Conservation (phyloP, 2,329 filamentous ascomycete species). For the Teratosphaeria pseudoeucalypti region DNA sequence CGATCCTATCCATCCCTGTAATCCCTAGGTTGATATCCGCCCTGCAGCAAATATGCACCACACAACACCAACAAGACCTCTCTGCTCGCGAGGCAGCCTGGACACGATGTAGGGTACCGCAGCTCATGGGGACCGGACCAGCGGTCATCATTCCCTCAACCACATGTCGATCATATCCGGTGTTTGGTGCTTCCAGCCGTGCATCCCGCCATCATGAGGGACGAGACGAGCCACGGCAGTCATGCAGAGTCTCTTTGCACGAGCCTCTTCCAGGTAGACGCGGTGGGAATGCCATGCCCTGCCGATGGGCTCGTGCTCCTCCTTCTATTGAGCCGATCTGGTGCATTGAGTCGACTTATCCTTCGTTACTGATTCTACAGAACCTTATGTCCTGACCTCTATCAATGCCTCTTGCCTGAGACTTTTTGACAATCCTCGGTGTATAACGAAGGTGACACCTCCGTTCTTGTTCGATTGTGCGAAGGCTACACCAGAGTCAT, state of each 20-base stretch:
- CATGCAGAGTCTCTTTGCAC: neutral
- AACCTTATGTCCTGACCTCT: neutral
- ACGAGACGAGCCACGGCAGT: neutral
- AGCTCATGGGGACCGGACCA: neutral
- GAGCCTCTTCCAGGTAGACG: neutral
- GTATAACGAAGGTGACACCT: neutral
- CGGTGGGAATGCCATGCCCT: neutral
- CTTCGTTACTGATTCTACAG: neutral
- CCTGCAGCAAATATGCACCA: neutral
- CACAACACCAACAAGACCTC: neutral
- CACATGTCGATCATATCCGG: neutral
- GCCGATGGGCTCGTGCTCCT: neutral
- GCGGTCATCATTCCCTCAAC: neutral
- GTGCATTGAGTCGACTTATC: neutral
- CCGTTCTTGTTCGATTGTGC: neutral
- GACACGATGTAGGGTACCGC: neutral
- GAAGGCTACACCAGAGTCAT: constrained; percentile 5
- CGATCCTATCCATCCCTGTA: no score
- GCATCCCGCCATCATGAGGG: neutral
- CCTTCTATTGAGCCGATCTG: neutral
- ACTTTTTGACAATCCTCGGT: neutral
- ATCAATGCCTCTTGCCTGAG: neutral
- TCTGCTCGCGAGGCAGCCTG: neutral
- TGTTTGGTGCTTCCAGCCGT: neutral
- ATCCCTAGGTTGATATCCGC: no score